Evolutionary conservation across 805 yeast species (phyloP).

Genomic region (Blastobotrys americana): DNA sequence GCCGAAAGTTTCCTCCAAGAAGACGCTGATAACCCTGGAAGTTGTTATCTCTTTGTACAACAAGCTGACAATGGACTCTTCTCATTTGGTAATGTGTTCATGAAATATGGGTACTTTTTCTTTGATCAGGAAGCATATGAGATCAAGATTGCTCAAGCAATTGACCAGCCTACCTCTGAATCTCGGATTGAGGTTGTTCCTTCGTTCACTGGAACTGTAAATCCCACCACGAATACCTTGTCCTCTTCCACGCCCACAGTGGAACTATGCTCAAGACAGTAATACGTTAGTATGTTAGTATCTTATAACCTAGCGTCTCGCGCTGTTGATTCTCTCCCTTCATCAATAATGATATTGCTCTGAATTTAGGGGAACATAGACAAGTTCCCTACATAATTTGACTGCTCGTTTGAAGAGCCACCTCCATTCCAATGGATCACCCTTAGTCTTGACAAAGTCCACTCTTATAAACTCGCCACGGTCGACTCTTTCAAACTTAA

Average conservation of each 20-base stretch:
- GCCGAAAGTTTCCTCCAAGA: conserved; percentile 12
- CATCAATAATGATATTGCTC: too few relatives aligned
- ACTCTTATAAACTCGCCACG: conserved; percentile 37
- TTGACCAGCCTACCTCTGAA: conserved; percentile 3
- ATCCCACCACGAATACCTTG: not conserved
- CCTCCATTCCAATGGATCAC: conserved; percentile 74
- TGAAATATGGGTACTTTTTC: conserved; percentile 57
- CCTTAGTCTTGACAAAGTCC: conserved; percentile 48
- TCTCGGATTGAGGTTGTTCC: conserved; percentile 23
- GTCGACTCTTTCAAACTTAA: conserved; percentile 14
- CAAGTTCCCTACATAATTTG: not conserved
- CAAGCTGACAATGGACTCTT: conserved; percentile 1
- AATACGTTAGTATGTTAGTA: too few relatives aligned
- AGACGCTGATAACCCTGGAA: conserved; percentile 3
- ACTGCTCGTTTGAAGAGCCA: conserved; percentile 53
- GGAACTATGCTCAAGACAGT: too few relatives aligned
- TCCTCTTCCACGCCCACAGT: not conserved
- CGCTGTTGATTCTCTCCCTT: too few relatives aligned
- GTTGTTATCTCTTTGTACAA: not conserved
- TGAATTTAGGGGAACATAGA: not conserved
- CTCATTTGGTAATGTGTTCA: conserved; percentile 57
- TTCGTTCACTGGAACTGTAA: conserved; percentile 6
- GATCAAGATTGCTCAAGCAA: conserved; percentile 48
- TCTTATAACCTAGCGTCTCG: too few relatives aligned
- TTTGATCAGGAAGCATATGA: conserved; percentile 54